These are phyloP conservation scores for Recurvomyces mirabilis DNA, from an alignment of 495 filamentous ascomycete species.

Conservation along the genomic window DNA sequence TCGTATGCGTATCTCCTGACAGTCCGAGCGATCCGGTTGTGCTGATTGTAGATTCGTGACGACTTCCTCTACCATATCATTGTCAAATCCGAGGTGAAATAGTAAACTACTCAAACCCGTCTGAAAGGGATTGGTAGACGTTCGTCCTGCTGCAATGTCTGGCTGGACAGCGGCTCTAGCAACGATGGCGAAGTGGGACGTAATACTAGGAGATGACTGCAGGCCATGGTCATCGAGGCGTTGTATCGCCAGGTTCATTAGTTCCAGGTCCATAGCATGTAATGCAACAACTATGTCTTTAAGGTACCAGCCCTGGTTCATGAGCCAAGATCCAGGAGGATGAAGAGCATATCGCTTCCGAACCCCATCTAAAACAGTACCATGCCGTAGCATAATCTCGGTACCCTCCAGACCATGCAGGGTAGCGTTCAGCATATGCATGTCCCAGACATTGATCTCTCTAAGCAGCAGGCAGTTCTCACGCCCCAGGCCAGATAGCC, in stretches of 20 bases:
- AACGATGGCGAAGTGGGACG: conserved; percentile 3
- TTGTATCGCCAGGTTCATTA: background rate
- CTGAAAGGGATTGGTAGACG: background rate
- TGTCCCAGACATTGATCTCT: conserved; percentile 14
- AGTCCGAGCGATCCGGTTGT: background rate
- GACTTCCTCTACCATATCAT: conserved; percentile 1
- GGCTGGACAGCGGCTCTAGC: no score
- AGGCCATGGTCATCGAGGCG: background rate
- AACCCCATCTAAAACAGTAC: background rate
- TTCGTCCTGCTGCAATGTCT: background rate
- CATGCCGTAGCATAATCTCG: background rate
- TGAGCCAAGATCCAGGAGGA: conserved; percentile 1
- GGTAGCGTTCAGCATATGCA: conserved; percentile 17
- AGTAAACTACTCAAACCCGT: background rate
- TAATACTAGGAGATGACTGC: background rate
- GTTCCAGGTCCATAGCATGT: background rate
- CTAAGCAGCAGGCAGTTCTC: conserved; percentile 4
- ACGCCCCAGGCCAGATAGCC: conserved; percentile 5
- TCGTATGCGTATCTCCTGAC: background rate
- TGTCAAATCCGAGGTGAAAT: background rate
- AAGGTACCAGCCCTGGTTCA: conserved; percentile 2
- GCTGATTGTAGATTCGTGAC: background rate
- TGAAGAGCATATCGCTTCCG: background rate
- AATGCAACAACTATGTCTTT: background rate
- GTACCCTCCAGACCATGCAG: conserved; percentile 5